A percentile compares a stretch with the other conserved stretches of the same genome.
Conservation (phyloP, 352 stramenopile genomes). For the Pythium dissimile region DNA sequence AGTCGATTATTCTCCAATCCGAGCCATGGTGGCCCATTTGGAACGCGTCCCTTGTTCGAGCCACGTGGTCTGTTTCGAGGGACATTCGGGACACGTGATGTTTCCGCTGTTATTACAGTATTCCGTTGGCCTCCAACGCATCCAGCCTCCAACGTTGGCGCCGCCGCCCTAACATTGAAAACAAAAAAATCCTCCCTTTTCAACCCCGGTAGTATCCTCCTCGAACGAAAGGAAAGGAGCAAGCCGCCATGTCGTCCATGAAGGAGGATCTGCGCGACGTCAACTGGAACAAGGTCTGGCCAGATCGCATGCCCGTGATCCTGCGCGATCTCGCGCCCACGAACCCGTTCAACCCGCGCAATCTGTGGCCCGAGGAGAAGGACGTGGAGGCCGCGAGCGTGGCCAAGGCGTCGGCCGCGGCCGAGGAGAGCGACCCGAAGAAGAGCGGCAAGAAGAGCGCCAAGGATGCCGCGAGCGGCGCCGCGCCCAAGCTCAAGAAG, state of each 20-base stretch:
- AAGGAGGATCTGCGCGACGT: slow-evolving; percentile 84
- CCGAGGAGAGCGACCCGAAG: slow-evolving; percentile 4
- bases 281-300: slow-evolving; percentile 89
- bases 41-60: background rate
- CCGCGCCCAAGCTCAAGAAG: slow-evolving; percentile 69
- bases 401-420: slow-evolving; percentile 5
- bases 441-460: slow-evolving; percentile 38
- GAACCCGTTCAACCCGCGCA: slow-evolving; percentile 85
- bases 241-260: slow-evolving; percentile 48
- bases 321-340: slow-evolving; percentile 77
- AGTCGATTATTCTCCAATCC: too few relatives aligned
- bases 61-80: background rate
- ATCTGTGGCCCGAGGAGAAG: slow-evolving; percentile 82
- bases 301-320: slow-evolving; percentile 86
- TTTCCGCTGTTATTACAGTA: slow-evolving; percentile 4
- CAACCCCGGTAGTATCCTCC: background rate
- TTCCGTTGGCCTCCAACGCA: slow-evolving; percentile 19
- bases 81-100: slow-evolving; percentile 18
- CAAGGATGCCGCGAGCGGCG: slow-evolving; percentile 32
- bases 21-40: slow-evolving; percentile 10
- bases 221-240: slow-evolving; percentile 10
- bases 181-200: background rate
- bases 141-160: background rate
- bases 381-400: slow-evolving; percentile 32
- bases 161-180: background rate